Percentiles rank a stretch among this genome's conserved stretches.
Evolutionary conservation across 2,329 filamentous ascomycete species (phyloP).

Genomic region (Nemania sp.): DNA sequence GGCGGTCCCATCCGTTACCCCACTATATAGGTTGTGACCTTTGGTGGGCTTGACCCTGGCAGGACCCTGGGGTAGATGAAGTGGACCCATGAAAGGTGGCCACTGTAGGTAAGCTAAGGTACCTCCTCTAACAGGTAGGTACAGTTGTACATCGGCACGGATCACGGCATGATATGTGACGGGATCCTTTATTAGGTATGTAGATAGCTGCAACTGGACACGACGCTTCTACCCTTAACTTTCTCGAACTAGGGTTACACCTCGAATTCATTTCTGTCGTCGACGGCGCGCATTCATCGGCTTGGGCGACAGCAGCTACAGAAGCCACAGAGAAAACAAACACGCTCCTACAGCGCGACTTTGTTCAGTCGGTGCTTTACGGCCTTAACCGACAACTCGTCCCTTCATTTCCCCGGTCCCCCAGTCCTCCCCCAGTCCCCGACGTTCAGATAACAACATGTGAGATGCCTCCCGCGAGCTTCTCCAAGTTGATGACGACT

Average conservation of each 20-base stretch:
- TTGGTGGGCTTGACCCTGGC: too few relatives aligned
- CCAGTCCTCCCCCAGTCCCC: neutral
- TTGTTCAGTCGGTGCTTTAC: neutral
- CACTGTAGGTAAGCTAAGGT: too few relatives aligned
- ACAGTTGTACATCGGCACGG: too few relatives aligned
- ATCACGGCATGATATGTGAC: neutral
- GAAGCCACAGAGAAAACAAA: neutral
- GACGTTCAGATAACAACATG: slow-evolving; percentile 34
- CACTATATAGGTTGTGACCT: too few relatives aligned
- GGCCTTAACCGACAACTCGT: slow-evolving; percentile 10
- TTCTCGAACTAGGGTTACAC: neutral
- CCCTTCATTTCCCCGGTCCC: slow-evolving; percentile 8
- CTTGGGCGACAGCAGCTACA: neutral
- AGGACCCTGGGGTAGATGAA: too few relatives aligned
- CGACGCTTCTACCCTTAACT: neutral
- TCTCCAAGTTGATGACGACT: slow-evolving; percentile 20
- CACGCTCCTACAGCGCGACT: neutral
- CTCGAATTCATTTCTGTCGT: neutral
- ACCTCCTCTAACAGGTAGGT: too few relatives aligned
- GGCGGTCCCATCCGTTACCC: too few relatives aligned
- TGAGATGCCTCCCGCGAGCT: slow-evolving; percentile 41
- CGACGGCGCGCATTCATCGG: neutral
- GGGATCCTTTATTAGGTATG: neutral
- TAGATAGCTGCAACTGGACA: slow-evolving; percentile 11
- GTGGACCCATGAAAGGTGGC: too few relatives aligned